Percentiles rank a stretch among this genome's conserved stretches.
These are phyloP conservation scores for Aspergillus ochraceus DNA, from an alignment of 2,329 filamentous ascomycete genomes.

Conservation along the genomic window DNA sequence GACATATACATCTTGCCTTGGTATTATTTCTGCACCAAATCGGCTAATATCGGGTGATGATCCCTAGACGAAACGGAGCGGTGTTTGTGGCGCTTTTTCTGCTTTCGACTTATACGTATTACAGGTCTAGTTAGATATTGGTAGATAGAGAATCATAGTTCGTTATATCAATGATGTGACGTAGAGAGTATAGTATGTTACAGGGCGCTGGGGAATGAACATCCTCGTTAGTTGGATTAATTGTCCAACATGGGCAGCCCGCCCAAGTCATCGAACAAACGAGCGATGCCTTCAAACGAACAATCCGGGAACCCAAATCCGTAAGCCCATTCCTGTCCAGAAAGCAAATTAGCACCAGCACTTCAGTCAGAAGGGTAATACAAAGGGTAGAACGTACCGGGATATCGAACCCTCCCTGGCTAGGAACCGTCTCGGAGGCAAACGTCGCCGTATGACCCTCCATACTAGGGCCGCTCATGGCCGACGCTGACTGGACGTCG, in stretches of 20 bases:
- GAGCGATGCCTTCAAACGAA: slow-evolving; percentile 37
- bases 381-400: slow-evolving; percentile 22
- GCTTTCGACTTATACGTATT: background rate
- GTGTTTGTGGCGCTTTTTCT: background rate
- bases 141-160: background rate
- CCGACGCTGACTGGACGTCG: slow-evolving; percentile 8
- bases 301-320: slow-evolving; percentile 39
- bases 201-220: background rate
- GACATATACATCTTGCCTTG: background rate
- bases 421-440: slow-evolving; percentile 12
- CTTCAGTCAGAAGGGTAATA: background rate
- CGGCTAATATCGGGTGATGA: no score
- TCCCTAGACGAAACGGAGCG: no score
- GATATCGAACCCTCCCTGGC: slow-evolving; percentile 25
- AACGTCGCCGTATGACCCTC: slow-evolving; percentile 4
- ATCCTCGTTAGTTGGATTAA: slow-evolving; percentile 7
- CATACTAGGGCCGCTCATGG: slow-evolving; percentile 1
- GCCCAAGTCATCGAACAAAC: slow-evolving; percentile 36
- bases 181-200: background rate
- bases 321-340: slow-evolving; percentile 32
- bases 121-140: background rate
- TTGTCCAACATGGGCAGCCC: slow-evolving; percentile 31
- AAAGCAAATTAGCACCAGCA: background rate
- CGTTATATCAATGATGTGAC: background rate
- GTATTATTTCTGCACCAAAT: no score